Evolutionary conservation across 495 filamentous ascomycete genomes (phyloP).

Genomic region (Neurospora tetraspora): DNA sequence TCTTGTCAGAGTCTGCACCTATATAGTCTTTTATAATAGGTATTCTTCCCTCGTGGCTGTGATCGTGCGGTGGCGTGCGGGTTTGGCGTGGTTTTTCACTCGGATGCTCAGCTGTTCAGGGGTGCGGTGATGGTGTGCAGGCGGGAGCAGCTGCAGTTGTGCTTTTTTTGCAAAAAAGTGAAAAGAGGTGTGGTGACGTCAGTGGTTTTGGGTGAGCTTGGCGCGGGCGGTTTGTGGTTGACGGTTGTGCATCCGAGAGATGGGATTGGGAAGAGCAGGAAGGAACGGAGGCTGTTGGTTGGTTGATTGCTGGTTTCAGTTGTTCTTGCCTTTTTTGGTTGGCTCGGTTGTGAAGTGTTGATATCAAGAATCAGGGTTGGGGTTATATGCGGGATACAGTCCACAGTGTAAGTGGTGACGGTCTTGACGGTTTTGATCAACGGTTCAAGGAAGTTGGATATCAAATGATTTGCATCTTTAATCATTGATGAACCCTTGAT

Average conservation of each 20-base stretch:
- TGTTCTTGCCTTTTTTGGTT: not conserved
- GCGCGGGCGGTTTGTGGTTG: not conserved
- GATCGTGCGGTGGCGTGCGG: not conserved
- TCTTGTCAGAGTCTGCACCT: fast-evolving
- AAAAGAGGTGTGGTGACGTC: not conserved
- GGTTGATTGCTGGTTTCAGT: not conserved
- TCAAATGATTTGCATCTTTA: not conserved
- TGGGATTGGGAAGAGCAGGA: not conserved
- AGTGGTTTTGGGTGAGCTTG: not conserved
- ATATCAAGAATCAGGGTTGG: not conserved
- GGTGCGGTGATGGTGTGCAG: no score
- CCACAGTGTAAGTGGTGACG: not conserved
- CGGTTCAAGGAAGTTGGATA: not conserved
- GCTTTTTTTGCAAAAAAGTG: not conserved
- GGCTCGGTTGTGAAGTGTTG: not conserved
- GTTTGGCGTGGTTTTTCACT: no score
- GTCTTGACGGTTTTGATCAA: not conserved
- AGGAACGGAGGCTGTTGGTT: not conserved
- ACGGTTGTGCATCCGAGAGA: not conserved
- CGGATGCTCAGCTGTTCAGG: no score
- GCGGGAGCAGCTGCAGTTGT: no score
- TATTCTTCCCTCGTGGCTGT: not conserved
- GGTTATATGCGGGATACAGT: not conserved
- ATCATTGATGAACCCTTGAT: not conserved
- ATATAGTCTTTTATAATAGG: not conserved